Evolutionary conservation across 2,329 filamentous ascomycete genomes (phyloP).

Genomic region (Scopulariopsis brevicaulis): DNA sequence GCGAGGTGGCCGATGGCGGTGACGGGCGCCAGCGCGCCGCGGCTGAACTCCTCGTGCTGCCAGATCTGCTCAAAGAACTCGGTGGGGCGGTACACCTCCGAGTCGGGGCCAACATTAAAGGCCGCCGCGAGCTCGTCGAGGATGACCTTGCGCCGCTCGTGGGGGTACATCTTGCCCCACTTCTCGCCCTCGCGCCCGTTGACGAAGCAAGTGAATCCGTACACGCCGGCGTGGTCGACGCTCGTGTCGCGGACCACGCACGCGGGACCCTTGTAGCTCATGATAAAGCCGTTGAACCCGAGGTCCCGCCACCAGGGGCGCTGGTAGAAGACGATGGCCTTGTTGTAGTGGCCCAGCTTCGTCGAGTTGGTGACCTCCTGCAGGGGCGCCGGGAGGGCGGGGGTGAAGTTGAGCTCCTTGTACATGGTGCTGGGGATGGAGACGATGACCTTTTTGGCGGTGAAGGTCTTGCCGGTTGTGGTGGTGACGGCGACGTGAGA

Average conservation of each 20-base stretch:
- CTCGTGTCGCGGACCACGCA: slow-evolving; percentile 27
- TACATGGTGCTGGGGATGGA: slow-evolving; percentile 37
- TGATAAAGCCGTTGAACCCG: slow-evolving; percentile 23
- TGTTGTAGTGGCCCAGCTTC: slow-evolving; percentile 31
- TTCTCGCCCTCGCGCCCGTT: slow-evolving; percentile 21
- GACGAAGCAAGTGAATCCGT: slow-evolving; percentile 28
- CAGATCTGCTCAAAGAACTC: slow-evolving; percentile 21
- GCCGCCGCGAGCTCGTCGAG: slow-evolving; percentile 20
- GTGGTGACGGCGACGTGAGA: slow-evolving; percentile 10
- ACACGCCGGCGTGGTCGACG: slow-evolving; percentile 16
- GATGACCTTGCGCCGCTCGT: slow-evolving; percentile 17
- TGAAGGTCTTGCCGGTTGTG: slow-evolving; percentile 12
- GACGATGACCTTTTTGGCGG: slow-evolving; percentile 28
- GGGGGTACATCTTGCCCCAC: slow-evolving; percentile 18
- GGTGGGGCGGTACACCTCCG: slow-evolving; percentile 12
- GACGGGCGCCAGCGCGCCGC: slow-evolving; percentile 21
- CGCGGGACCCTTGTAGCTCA: slow-evolving; percentile 26
- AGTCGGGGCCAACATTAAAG: slow-evolving; percentile 12
- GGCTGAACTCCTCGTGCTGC: slow-evolving; percentile 19
- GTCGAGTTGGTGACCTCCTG: slow-evolving; percentile 20
- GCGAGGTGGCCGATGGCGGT: slow-evolving; percentile 17
- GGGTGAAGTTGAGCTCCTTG: slow-evolving; percentile 30
- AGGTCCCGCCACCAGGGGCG: slow-evolving; percentile 22
- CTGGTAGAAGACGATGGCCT: slow-evolving; percentile 20
- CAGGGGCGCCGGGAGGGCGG: slow-evolving; percentile 25